Evolutionary conservation across 169 alveolate genomes (phyloP), one percentile per base, ranked within the genome.

Genomic region (Babesia sp.): DNA sequence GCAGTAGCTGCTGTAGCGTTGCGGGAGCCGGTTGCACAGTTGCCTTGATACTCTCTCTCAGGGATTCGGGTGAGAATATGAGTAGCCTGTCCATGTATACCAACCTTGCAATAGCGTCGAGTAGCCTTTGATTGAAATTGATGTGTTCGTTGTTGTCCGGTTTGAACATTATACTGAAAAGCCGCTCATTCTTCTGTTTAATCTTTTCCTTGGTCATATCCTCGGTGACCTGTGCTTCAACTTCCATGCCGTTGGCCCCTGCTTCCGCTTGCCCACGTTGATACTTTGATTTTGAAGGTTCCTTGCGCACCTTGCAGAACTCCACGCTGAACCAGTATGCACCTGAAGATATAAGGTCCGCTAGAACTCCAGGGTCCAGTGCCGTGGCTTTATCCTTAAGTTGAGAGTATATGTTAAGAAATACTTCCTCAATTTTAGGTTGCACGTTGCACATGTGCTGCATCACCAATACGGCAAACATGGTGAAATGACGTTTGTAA

Each of bases 311-410:
- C 58, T 80, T 80, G 54, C 84, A 80, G 26, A 80, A 69, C 44
- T 69, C 83, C 41, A 80, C 58, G 46, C 60, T 61, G 71, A 71
- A 80, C 88, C 88, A 80, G 73, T 59, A 80, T 12, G 83, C 45
- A 18, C 81, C 53, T 37, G 50, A 33, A 16, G 44, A 60, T 33
- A 80, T 22, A 9, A 80, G 9, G 8, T 51, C 51, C n/a, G 36
- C 18, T 12, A 80, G 68, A n/a, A 80, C 88, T 48, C 33, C 59
- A 36, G 63, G 48, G 7, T 80, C 83, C 60, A 80, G 41, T 20
- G 22, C 34, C 24, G 41, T 54, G 18, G 61, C 50, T 28, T 55
- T 41, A 14, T 55, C 84, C 44, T 48, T 20, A 36, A 80, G 45
- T 45, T 78, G 71, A 0, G 82, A 57, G 26, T 61, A 67, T 46